Evolutionary conservation across 306 rosid genomes (phyloP), one percentile per base, ranked within the genome.

Genomic region (Trifolium pratense): DNA sequence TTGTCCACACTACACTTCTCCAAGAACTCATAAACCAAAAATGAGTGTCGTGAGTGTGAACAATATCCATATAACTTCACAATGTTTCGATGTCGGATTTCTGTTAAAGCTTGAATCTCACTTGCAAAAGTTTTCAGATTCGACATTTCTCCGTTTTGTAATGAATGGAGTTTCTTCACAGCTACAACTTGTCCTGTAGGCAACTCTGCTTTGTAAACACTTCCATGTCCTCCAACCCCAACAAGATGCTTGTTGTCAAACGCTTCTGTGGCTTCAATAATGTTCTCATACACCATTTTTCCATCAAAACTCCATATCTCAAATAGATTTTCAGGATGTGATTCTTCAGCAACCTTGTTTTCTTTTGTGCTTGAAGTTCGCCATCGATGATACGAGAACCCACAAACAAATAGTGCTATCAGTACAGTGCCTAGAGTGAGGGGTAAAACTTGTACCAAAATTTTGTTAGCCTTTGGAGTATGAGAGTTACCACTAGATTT

Each of bases 291-390:
- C 11, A 60, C 66, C 66, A n/a, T 60, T 31, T 60, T 31, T 0
- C 66, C 66, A n/a, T 60, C 66, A 31, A 60, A 60, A 60, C 43
- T 60, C 66, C 66, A 60, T 31, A 31, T 31, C 31, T 14, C 1
- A 32, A 60, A 60, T 15, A 60, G 21, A 60, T 31, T 60, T 31
- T 31, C 39, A 26, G 13, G 1, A 4, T 7, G 7, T 3, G 23
- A 13, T 31, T n/a, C 21, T 31, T 31, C 43, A 0, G 7, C 0
- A 15, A 7, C 14, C 7, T 60, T 60, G 5, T 6, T 0, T 31
- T 60, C 40, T 26, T 21, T 9, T 57, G 9, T 25, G 9, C 7
- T 7, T 31, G 43, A 31, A 7, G 21, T 60, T 60, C 12, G 2
- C 1, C 23, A 60, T 2, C 6, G 3, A 31, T 3, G 14, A 15